These are phyloP conservation scores for Yueomyces sp. DNA, from an alignment of 1,139 yeast species.

Conservation along the genomic window DNA sequence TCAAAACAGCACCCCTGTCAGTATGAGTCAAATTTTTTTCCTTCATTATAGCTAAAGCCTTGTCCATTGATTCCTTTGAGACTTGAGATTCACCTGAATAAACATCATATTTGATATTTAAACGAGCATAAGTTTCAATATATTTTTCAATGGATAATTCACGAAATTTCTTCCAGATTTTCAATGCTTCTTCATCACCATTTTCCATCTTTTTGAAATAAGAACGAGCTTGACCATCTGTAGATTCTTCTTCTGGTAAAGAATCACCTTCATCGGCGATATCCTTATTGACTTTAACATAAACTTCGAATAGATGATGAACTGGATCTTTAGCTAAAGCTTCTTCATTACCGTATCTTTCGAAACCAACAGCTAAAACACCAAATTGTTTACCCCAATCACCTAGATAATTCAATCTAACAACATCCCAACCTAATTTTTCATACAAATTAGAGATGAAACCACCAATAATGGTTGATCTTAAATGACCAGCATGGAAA, in stretches of 20 bases:
- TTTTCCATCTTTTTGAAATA: conserved; percentile 90
- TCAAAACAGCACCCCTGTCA: conserved; percentile 84
- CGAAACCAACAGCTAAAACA: conserved; percentile 83
- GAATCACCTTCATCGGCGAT: conserved; percentile 65
- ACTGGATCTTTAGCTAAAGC: conserved; percentile 68
- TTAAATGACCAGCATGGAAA: conserved; percentile 97
- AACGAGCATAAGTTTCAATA: conserved; percentile 78
- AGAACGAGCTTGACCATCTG: conserved; percentile 76
- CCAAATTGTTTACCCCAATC: conserved; percentile 99
- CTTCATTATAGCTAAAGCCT: conserved; percentile 46
- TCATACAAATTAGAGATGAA: conserved; percentile 84
- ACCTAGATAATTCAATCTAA: conserved; percentile 87
- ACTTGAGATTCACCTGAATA: conserved; percentile 97
- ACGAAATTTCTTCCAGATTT: conserved; percentile 81
- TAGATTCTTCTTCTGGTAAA: conserved; percentile 34
- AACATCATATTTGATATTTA: conserved; percentile 74
- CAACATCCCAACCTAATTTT: conserved; percentile 80
- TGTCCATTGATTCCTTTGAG: conserved; percentile 55
- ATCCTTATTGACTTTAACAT: conserved; percentile 76
- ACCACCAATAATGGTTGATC: conserved; percentile 98
- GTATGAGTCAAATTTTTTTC: conserved; percentile 58
- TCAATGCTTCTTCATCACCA: conserved; percentile 73
- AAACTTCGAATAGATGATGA: conserved; percentile 88
- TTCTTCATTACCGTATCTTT: conserved; percentile 72
- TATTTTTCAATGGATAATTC: conserved; percentile 79